Evolutionary conservation across 1,284 basidiomycete genomes (phyloP).

Genomic region (Trichosporon sp.): DNA sequence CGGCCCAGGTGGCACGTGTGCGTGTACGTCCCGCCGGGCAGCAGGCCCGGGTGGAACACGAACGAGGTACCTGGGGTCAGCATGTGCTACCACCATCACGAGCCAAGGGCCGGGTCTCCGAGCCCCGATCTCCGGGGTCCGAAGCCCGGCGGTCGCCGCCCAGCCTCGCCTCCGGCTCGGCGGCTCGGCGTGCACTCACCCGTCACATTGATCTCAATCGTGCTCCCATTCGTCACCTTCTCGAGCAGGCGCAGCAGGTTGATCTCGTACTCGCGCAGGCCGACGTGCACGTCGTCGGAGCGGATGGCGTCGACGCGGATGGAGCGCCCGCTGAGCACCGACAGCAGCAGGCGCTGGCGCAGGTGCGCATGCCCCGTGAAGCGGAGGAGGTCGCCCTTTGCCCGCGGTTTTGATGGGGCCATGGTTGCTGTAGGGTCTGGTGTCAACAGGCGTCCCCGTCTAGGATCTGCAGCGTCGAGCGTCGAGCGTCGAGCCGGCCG

Average conservation of each 20-base stretch:
- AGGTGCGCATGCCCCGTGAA: conserved; percentile 77
- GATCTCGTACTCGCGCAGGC: conserved; percentile 91
- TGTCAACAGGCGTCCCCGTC: too few species aligned
- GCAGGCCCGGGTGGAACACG: conserved; percentile 84
- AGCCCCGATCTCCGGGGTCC: too few species aligned
- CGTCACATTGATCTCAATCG: conserved; percentile 95
- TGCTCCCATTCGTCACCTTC: conserved; percentile 88
- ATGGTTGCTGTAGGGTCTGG: not conserved
- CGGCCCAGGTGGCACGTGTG: conserved; percentile 86
- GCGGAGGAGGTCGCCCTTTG: conserved; percentile 45
- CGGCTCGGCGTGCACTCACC: conserved; percentile 55
- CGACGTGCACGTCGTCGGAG: conserved; percentile 87
- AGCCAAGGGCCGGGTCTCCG: too few species aligned
- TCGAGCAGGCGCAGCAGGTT: conserved; percentile 84
- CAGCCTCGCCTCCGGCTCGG: too few species aligned
- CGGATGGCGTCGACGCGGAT: conserved; percentile 86
- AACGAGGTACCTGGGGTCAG: conserved; percentile 71
- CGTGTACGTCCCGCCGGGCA: conserved; percentile 72
- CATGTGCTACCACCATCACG: not conserved
- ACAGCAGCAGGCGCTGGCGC: conserved; percentile 78
- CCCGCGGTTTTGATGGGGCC: not conserved
- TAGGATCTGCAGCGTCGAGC: not conserved
- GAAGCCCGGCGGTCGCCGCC: too few species aligned
- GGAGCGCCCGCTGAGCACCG: conserved; percentile 79
- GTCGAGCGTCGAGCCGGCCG: not conserved